phyloP scores from a whole-genome alignment of 164 flowering plant species.

The Magnolia kwangsiensis region DNA sequence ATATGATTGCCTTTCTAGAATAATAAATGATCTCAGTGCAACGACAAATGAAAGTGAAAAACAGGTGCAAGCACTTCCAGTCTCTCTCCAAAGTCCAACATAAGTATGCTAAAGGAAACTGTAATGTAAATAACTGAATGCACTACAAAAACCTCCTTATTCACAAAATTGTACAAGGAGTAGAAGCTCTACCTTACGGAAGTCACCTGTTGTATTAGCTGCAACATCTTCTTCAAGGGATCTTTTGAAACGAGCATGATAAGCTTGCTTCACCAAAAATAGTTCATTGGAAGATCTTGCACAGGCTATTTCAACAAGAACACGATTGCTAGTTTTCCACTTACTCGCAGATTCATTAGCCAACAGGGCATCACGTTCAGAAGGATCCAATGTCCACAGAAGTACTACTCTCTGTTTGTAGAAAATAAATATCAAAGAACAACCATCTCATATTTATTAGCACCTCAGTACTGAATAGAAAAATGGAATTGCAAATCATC shows the following conservation, averaged over 20 bases:
- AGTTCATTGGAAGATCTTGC: conserved; percentile 61
- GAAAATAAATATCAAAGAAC: neutral
- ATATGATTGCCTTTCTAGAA: neutral
- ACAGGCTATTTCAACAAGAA: conserved; percentile 71
- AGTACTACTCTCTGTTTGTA: conserved; percentile 41
- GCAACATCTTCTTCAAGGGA: conserved; percentile 92
- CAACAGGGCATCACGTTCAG: conserved; percentile 76
- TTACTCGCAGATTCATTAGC: conserved; percentile 60
- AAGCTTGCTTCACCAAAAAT: conserved; percentile 53
- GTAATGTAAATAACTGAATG: neutral
- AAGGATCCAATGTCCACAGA: conserved; percentile 65
- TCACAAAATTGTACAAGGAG: neutral
- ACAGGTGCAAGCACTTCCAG: neutral
- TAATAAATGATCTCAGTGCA: neutral
- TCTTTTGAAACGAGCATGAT: conserved; percentile 61
- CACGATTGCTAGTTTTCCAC: conserved; percentile 40
- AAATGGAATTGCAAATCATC: too few relatives aligned
- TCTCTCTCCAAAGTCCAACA: neutral
- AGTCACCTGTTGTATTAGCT: conserved; percentile 52
- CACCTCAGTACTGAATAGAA: too few relatives aligned
- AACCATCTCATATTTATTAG: too few relatives aligned
- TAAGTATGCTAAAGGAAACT: neutral
- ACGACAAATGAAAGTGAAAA: neutral
- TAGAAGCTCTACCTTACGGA: conserved; percentile 54
- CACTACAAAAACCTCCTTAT: neutral